Evolutionary conservation across 176 grass and related monocot species (phyloP).

Genomic region (Ensete glaucum): DNA sequence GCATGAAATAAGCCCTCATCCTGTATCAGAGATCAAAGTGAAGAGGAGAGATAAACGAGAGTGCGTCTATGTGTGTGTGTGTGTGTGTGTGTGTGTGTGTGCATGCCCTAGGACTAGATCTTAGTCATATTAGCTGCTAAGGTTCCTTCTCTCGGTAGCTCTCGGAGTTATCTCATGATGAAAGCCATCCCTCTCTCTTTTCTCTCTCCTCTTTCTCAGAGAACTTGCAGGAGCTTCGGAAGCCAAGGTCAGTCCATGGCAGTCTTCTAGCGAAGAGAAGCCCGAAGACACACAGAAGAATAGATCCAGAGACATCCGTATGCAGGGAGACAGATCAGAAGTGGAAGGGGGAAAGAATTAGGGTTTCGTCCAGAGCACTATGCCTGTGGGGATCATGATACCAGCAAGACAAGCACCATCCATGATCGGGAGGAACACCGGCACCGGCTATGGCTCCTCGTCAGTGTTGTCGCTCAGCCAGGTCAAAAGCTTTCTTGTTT

Average conservation of each 20-base stretch:
- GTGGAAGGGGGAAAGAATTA: constrained; percentile 27
- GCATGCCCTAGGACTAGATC: neutral
- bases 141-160: neutral
- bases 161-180: neutral
- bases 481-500: constrained; percentile 21
- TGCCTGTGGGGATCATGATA: constrained; percentile 82
- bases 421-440: constrained; percentile 66
- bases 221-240: too few relatives aligned
- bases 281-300: neutral
- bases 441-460: constrained; percentile 56
- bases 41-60: neutral
- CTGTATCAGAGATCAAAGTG: neutral
- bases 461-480: constrained; percentile 77
- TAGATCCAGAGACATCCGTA: neutral
- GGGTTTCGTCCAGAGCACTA: constrained; percentile 43
- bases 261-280: neutral
- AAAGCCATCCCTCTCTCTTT: neutral
- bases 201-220: constrained; percentile 10
- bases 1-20: constrained; percentile 4
- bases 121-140: neutral
- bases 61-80: neutral
- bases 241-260: neutral
- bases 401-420: constrained; percentile 61
- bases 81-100: neutral
- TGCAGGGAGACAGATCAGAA: neutral